These are phyloP conservation scores for Kwoniella sp. DNA, from an alignment of 768 basidiomycete genomes.

Conservation along the genomic window DNA sequence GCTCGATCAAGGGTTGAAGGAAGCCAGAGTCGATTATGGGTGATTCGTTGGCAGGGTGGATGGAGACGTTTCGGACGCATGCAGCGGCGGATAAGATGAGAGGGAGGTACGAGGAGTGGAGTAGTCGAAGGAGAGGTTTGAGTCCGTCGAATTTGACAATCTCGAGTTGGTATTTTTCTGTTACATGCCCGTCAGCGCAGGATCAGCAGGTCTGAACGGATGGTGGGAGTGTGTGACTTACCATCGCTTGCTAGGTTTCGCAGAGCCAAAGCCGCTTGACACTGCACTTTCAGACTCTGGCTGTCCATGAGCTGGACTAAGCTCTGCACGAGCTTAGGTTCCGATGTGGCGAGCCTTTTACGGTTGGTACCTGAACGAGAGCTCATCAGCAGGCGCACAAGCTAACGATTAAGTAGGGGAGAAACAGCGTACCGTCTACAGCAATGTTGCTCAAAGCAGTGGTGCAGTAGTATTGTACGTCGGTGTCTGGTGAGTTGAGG, in stretches of 20 bases:
- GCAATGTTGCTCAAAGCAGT: constrained; percentile 98
- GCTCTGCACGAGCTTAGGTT: constrained; percentile 91
- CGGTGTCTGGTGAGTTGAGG: constrained; percentile 94
- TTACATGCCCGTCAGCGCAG: not conserved
- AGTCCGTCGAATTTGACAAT: constrained; percentile 96
- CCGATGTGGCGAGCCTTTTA: constrained; percentile 89
- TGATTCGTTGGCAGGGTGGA: constrained; percentile 96
- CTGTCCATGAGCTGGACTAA: constrained; percentile 96
- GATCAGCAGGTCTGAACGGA: constrained; percentile 2
- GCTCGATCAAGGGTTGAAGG: constrained; percentile 89
- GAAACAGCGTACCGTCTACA: constrained; percentile 71
- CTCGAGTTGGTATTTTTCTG: constrained; percentile 98
- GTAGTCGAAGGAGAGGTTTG: constrained; percentile 83
- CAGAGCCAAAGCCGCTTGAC: constrained; percentile 93
- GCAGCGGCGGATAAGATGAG: constrained; percentile 97
- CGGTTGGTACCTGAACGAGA: constrained; percentile 69
- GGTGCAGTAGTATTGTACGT: constrained; percentile 99
- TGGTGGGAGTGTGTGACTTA: constrained; percentile 54
- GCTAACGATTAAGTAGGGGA: not conserved
- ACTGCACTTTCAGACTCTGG: constrained; percentile 95
- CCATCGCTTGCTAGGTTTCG: constrained; percentile 97
- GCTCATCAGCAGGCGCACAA: not conserved
- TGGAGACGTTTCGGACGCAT: constrained; percentile 98
- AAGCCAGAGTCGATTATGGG: constrained; percentile 99
- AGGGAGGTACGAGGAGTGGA: constrained; percentile 95